These are phyloP conservation scores for Globisporangium camurandrum DNA, from an alignment of 352 stramenopile genomes.

Conservation along the genomic window DNA sequence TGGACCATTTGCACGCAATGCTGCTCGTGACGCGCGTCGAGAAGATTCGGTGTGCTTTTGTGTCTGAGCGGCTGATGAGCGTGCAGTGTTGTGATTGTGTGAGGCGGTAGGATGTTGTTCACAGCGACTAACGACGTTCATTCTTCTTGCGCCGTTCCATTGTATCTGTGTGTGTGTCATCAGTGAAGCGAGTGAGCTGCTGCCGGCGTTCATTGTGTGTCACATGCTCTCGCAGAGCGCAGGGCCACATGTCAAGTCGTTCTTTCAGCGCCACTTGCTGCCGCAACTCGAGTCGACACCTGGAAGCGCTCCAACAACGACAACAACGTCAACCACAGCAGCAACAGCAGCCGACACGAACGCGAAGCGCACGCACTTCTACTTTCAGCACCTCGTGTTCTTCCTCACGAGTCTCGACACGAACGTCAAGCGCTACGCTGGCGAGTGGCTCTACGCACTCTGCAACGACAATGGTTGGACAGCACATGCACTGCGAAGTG, in stretches of 20 bases:
- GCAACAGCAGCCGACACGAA: not conserved
- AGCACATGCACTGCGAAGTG: not conserved
- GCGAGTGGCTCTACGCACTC: conserved; percentile 68
- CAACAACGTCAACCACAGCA: not conserved
- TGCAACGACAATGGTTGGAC: conserved; percentile 51
- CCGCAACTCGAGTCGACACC: not conserved
- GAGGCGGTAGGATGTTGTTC: no score
- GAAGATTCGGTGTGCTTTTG: conserved; percentile 32
- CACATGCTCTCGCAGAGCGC: conserved; percentile 43
- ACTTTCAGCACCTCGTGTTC: conserved; percentile 56
- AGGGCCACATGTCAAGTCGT: conserved; percentile 17
- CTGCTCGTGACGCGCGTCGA: conserved; percentile 48
- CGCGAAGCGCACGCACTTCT: conserved; percentile 14
- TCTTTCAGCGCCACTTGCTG: conserved; percentile 40
- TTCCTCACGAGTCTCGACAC: conserved; percentile 72
- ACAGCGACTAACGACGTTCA: no score
- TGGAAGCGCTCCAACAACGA: not conserved
- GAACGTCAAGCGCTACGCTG: conserved; percentile 53
- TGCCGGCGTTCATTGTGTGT: conserved; percentile 56
- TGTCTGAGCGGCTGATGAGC: not conserved
- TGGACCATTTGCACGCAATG: conserved; percentile 48
- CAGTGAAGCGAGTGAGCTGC: conserved; percentile 35
- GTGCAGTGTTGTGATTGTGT: not conserved
- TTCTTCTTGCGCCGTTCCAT: no score
- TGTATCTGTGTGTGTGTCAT: no score